Conservation (phyloP, 2,329 filamentous ascomycete species). For the Colletotrichum caudatum region DNA sequence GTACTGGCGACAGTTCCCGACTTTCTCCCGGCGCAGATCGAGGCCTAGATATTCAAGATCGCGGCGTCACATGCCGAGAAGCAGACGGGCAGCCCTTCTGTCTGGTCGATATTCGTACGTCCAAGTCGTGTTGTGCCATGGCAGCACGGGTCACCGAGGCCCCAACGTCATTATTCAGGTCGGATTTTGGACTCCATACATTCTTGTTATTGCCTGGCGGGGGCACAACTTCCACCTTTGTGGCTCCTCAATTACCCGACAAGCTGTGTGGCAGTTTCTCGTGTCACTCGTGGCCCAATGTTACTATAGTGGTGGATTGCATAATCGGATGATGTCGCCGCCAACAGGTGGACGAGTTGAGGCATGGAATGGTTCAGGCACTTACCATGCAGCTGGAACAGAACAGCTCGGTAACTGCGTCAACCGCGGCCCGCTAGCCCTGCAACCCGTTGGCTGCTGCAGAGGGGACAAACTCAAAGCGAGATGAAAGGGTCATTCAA, state of each 20-base stretch:
- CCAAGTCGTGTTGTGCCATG: not conserved
- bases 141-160: not conserved
- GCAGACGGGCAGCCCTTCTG: not conserved
- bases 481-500: conserved; percentile 38
- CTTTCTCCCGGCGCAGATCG: not conserved
- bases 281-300: conserved; percentile 10
- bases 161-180: not conserved
- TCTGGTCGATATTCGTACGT: not conserved
- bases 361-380: conserved; percentile 27
- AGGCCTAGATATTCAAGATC: not conserved
- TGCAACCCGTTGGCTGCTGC: conserved; percentile 28
- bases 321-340: conserved; percentile 37
- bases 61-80: not conserved
- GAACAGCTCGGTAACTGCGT: conserved; percentile 34
- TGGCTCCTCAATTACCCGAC: not conserved
- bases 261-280: conserved; percentile 9
- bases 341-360: conserved; percentile 17
- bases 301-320: conserved; percentile 14
- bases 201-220: not conserved
- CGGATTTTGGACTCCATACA: too few species aligned
- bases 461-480: conserved; percentile 25
- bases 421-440: conserved; percentile 29
- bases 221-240: not conserved
- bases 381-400: conserved; percentile 39
- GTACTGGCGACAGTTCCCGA: not conserved